Conservation (phyloP, 106 monocot species). For the Dendrobium huoshanense region DNA sequence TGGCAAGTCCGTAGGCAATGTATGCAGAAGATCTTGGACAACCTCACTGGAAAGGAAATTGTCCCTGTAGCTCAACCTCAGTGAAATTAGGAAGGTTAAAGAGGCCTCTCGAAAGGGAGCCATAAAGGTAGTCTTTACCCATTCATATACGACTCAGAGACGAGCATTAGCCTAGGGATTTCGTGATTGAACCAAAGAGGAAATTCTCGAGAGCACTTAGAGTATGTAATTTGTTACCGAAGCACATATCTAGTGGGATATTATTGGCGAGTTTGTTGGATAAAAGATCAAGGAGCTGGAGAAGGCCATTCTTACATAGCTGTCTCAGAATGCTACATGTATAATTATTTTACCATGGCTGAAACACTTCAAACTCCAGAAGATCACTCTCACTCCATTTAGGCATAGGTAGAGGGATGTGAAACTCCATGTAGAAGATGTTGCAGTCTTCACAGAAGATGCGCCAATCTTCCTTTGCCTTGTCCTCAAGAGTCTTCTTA, state of each 20-base stretch:
- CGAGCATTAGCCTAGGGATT: constrained; percentile 42
- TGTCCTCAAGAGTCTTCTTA: too few relatives aligned
- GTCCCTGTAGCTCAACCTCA: constrained; percentile 71
- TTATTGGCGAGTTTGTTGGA: constrained; percentile 47
- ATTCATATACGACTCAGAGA: constrained; percentile 57
- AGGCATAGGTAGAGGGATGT: too few relatives aligned
- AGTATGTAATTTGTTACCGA: constrained; percentile 41
- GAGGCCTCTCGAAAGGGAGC: constrained; percentile 45
- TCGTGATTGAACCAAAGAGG: constrained; percentile 61
- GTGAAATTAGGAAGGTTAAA: constrained; percentile 47
- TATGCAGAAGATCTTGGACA: constrained; percentile 64
- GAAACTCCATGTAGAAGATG: too few relatives aligned
- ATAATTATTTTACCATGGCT: constrained; percentile 71
- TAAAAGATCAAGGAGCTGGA: constrained; percentile 48
- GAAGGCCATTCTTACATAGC: constrained; percentile 38
- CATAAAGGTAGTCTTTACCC: constrained; percentile 75
- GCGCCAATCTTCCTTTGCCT: too few relatives aligned
- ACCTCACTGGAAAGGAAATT: constrained; percentile 76
- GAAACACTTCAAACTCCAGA: constrained; percentile 33
- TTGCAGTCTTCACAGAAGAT: too few relatives aligned
- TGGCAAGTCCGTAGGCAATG: constrained; percentile 53
- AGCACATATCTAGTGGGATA: constrained; percentile 48
- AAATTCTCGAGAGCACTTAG: constrained; percentile 64
- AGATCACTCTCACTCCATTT: constrained; percentile 10
- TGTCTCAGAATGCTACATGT: constrained; percentile 39